A percentile compares a stretch with the other conserved stretches of the same genome.
phyloP scores from a whole-genome alignment of 371 early-diverging fungal genomes.

The Mortierella sp. region DNA sequence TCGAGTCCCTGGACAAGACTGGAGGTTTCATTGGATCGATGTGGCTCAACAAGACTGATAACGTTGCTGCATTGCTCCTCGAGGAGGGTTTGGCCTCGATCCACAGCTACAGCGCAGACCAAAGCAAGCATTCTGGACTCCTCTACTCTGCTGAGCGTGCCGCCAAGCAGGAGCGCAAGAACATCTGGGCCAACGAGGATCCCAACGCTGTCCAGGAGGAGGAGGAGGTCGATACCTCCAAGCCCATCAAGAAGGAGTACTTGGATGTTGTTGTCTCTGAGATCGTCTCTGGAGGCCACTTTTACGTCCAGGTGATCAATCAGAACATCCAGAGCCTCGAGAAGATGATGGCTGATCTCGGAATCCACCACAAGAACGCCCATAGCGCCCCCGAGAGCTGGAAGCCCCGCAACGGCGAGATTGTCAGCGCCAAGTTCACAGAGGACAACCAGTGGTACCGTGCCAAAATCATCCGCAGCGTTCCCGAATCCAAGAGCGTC shows the following conservation, averaged over 20 bases:
- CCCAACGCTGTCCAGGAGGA: constrained; percentile 58
- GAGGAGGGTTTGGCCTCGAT: constrained; percentile 86
- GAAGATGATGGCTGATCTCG: constrained; percentile 85
- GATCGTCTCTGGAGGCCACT: constrained; percentile 75
- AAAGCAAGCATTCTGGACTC: constrained; percentile 76
- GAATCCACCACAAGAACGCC: constrained; percentile 69
- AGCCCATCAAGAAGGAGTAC: constrained; percentile 76
- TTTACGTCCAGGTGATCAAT: constrained; percentile 86
- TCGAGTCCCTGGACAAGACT: constrained; percentile 90
- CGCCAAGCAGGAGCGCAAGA: constrained; percentile 78
- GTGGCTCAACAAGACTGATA: constrained; percentile 75
- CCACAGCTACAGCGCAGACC: constrained; percentile 89
- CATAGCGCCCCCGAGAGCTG: constrained; percentile 59
- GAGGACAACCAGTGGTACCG: constrained; percentile 94
- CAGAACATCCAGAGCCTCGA: constrained; percentile 82
- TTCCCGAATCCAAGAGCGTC: constrained; percentile 72
- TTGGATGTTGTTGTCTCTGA: constrained; percentile 90
- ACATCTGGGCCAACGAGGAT: constrained; percentile 54
- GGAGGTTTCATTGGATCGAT: constrained; percentile 93
- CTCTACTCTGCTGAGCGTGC: constrained; percentile 85
- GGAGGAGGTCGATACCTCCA: constrained; percentile 53
- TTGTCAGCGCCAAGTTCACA: constrained; percentile 88
- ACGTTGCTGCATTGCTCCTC: constrained; percentile 77
- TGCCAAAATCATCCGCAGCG: constrained; percentile 82
- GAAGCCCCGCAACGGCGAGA: constrained; percentile 80